A percentile compares a stretch with the other conserved stretches of the same genome.
Conservation (phyloP, 129 eudicot species). For the Helichrysum umbraculigerum region DNA sequence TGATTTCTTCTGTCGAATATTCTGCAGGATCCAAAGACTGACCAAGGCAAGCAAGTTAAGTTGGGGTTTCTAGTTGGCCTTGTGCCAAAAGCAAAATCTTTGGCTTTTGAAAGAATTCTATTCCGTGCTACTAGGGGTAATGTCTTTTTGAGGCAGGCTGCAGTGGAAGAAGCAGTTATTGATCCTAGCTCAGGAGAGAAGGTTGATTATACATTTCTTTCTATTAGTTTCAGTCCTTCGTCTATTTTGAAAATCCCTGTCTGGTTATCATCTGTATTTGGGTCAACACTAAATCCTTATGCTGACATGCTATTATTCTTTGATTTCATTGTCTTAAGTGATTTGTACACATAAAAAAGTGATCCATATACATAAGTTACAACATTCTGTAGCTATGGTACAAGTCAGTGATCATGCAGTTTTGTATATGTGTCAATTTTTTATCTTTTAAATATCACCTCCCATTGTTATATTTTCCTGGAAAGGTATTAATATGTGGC, state of each 20-base stretch:
- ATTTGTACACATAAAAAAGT: too few species aligned
- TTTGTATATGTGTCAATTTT: neutral
- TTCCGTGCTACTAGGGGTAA: constrained; percentile 99
- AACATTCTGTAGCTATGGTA: constrained; percentile 29
- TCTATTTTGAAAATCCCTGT: constrained; percentile 69
- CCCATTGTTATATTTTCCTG: too few species aligned
- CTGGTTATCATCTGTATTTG: constrained; percentile 16
- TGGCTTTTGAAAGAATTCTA: constrained; percentile 94
- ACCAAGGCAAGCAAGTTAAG: constrained; percentile 84
- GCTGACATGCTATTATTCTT: too few species aligned
- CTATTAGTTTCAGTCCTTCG: too few species aligned
- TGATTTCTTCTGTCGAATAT: constrained; percentile 21
- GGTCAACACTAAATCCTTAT: too few species aligned
- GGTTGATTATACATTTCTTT: constrained; percentile 27
- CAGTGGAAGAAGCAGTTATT: constrained; percentile 70
- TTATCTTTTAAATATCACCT: too few species aligned
- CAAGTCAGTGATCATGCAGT: neutral
- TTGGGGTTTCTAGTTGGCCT: constrained; percentile 89
- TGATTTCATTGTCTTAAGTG: too few species aligned
- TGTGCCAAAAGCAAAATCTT: constrained; percentile 76
- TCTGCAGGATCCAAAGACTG: constrained; percentile 50
- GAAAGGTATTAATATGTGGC: constrained; percentile 6
- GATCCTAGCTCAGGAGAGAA: constrained; percentile 96
- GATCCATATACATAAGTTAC: constrained; percentile 41
- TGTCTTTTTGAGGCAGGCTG: constrained; percentile 77